Percentiles rank a stretch among this genome's conserved stretches.
Evolutionary conservation across 768 basidiomycete genomes (phyloP).

Genomic region (Lactifluus subvellereus): DNA sequence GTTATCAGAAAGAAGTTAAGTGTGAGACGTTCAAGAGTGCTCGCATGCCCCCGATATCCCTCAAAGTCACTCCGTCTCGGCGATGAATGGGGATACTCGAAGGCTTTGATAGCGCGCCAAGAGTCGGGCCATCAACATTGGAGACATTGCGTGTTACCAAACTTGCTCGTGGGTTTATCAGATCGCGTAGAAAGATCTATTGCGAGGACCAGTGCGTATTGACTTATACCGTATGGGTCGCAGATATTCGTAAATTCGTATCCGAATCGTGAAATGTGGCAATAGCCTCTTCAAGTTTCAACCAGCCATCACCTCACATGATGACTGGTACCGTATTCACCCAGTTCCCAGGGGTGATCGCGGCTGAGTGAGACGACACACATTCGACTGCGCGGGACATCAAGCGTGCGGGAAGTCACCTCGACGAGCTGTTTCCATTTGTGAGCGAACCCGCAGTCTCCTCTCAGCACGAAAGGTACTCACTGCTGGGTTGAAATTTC

Average conservation of each 20-base stretch:
- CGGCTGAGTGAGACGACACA: conserved; percentile 18
- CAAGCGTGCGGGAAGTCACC: conserved; percentile 13
- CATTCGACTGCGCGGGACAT: conserved; percentile 21
- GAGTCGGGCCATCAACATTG: too few species aligned
- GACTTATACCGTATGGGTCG: background rate
- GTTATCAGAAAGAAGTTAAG: too few species aligned
- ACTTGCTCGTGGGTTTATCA: background rate
- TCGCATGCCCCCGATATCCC: too few species aligned
- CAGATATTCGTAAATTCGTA: background rate
- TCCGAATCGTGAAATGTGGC: background rate
- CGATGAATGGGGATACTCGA: too few species aligned
- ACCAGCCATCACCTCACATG: conserved; percentile 5
- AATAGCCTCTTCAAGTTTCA: background rate
- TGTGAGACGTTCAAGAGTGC: too few species aligned
- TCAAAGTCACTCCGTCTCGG: too few species aligned
- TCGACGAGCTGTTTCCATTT: conserved; percentile 15
- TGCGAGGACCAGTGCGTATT: too few species aligned
- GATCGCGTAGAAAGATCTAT: too few species aligned
- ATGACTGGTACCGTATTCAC: conserved; percentile 21
- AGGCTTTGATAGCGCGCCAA: too few species aligned
- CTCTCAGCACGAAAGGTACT: background rate
- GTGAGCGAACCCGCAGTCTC: background rate
- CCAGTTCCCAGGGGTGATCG: conserved; percentile 20
- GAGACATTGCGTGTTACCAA: background rate
- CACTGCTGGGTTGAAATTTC: conserved; percentile 16